A percentile compares a stretch with the other conserved stretches of the same genome.
phyloP scores from a whole-genome alignment of 2,329 filamentous ascomycete species.

The Purpureocillium takamizusanense region DNA sequence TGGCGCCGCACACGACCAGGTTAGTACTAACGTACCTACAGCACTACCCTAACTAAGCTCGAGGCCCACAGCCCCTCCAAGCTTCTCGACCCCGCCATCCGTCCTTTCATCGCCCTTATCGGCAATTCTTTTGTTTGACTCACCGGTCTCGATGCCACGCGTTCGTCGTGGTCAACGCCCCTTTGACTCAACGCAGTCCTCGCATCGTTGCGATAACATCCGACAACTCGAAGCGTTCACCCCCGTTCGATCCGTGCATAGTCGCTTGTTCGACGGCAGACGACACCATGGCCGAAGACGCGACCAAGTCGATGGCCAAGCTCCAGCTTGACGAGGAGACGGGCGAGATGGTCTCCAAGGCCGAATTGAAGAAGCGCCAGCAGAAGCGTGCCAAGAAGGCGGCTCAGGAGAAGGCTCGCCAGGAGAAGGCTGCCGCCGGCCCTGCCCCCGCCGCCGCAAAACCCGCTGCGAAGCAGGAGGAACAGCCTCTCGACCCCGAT shows the following conservation, averaged over 20 bases:
- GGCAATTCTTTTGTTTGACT: too few relatives aligned
- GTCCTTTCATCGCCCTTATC: too few relatives aligned
- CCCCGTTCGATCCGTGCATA: too few relatives aligned
- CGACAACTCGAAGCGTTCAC: too few relatives aligned
- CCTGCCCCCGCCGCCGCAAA: conserved; percentile 26
- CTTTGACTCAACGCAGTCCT: too few relatives aligned
- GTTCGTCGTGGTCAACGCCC: too few relatives aligned
- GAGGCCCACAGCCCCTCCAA: neutral
- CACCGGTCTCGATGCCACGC: too few relatives aligned
- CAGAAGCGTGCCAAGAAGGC: conserved; percentile 50
- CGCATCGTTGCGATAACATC: too few relatives aligned
- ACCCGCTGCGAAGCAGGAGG: conserved; percentile 23
- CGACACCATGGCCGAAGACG: conserved; percentile 33
- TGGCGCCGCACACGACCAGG: neutral
- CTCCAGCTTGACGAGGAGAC: conserved; percentile 53
- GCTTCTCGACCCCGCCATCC: neutral
- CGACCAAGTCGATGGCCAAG: conserved; percentile 42
- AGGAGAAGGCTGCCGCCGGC: conserved; percentile 70
- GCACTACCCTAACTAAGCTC: conserved; percentile 21
- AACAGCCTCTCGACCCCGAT: conserved; percentile 36
- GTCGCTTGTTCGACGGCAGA: too few relatives aligned
- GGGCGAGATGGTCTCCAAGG: conserved; percentile 56
- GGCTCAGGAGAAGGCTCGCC: conserved; percentile 59
- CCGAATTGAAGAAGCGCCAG: conserved; percentile 50
- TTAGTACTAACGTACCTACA: neutral